A percentile compares a stretch with the other conserved stretches of the same genome.
Conservation (phyloP, 805 yeast genomes). For the Ascoidea tarda region DNA sequence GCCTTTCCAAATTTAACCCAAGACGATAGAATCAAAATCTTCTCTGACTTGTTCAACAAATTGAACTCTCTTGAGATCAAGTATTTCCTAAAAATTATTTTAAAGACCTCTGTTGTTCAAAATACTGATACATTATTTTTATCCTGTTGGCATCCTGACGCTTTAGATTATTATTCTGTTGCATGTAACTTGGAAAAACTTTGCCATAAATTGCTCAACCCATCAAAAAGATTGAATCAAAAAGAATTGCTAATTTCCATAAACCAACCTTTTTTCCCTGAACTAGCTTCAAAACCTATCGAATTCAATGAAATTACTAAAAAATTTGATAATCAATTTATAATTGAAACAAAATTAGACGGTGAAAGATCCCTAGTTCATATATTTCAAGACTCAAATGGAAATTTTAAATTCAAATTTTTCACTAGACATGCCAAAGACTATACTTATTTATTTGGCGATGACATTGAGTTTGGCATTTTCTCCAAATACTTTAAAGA, state of each 20-base stretch:
- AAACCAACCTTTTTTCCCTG: conserved; percentile 51
- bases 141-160: conserved; percentile 67
- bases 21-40: conserved; percentile 15
- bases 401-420: conserved; percentile 24
- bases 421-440: conserved; percentile 62
- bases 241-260: conserved; percentile 21
- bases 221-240: conserved; percentile 25
- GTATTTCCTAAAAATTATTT: conserved; percentile 54
- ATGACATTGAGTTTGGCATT: conserved; percentile 30
- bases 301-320: conserved; percentile 36
- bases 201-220: conserved; percentile 42
- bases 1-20: background rate
- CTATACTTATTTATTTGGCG: conserved; percentile 59
- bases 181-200: conserved; percentile 51
- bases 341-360: conserved; percentile 83
- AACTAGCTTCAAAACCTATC: conserved; percentile 45
- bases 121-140: conserved; percentile 47
- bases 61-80: conserved; percentile 50
- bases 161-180: conserved; percentile 44
- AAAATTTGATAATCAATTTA: conserved; percentile 21
- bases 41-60: conserved; percentile 34
- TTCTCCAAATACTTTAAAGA: conserved; percentile 35
- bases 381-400: conserved; percentile 22
- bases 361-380: conserved; percentile 86
- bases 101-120: conserved; percentile 46